Evolutionary conservation across 1,284 basidiomycete genomes (phyloP), one percentile per base, ranked within the genome.

Genomic region (Ustilago esculenta): DNA sequence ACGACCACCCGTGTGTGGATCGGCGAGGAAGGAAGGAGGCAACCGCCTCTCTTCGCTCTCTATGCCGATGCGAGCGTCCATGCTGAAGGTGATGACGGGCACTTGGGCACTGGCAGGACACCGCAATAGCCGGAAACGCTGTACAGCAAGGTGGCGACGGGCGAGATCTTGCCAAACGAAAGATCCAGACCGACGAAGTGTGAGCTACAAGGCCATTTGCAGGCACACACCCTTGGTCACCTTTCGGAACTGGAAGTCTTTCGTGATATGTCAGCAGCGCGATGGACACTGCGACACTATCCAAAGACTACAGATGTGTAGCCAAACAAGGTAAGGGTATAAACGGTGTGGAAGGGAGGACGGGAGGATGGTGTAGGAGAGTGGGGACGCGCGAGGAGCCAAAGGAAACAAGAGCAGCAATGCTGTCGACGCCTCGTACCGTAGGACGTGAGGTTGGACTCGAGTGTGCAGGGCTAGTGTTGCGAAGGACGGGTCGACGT

Each of bases 1-100:
- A 41, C 56, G 55, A 55, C 63, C 44, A 17, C 55, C 57, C 3
- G 61, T 58, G 12, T 53, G 55, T 14, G 55, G n/a, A 25, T 41
- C 21, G 39, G 18, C 18, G n/a, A 42, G 23, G 17, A 12, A 44
- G 10, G 42, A 14, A 17, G 42, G 27, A 5, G 25, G 24, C 17
- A 27, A 23, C 1, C 12, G 27, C 42, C 17, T 33, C 18, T 18
- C 30, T 15, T 30, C 27, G 42, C 10, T 10, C 12, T 20, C 24
- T 3, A 27, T n/a, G 7, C 42, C 24, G 17, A 15, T 25, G 15
- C 11, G 15, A 14, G 18, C 37, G 37, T 39, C 37, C 37, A 39
- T 39, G 21, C 27, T 29, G 27, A 12, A 7, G 27, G 27, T 29
- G 27, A 29, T 12, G 6, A 12, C 12, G 27, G 6, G 27, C 27